Evolutionary conservation across 2,329 filamentous ascomycete genomes (phyloP).

Genomic region (Samsoniella hepiali): DNA sequence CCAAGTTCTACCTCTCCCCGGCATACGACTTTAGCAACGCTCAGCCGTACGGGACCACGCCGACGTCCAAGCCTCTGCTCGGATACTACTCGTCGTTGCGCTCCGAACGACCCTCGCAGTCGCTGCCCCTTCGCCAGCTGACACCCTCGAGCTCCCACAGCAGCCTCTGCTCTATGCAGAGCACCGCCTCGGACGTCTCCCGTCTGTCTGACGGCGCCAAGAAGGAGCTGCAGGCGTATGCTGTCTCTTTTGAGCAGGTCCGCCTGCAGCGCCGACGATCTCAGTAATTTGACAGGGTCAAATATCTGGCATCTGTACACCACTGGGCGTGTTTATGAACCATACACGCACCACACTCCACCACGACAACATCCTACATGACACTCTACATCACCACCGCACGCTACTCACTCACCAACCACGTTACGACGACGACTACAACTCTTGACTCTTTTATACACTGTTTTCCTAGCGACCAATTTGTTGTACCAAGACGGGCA

Average conservation of each 20-base stretch:
- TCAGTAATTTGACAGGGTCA: constrained; percentile 36
- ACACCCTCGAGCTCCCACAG: constrained; percentile 77
- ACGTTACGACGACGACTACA: neutral
- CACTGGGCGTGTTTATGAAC: constrained; percentile 17
- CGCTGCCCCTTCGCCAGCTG: constrained; percentile 40
- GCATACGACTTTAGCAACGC: constrained; percentile 71
- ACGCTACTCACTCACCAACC: neutral
- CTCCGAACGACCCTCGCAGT: constrained; percentile 19
- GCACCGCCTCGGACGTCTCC: constrained; percentile 49
- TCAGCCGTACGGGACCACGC: constrained; percentile 53
- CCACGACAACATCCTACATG: constrained; percentile 10
- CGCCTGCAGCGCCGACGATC: constrained; percentile 58
- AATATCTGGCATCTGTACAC: neutral
- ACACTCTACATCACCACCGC: constrained; percentile 17
- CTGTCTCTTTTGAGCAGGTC: constrained; percentile 83
- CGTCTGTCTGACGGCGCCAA: constrained; percentile 72
- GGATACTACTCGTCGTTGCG: constrained; percentile 30
- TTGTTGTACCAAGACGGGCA: constrained; percentile 21
- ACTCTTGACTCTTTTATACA: neutral
- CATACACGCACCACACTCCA: constrained; percentile 22
- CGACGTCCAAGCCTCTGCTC: constrained; percentile 37
- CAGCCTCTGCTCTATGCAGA: constrained; percentile 77
- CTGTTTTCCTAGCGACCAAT: constrained; percentile 24
- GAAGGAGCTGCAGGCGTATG: constrained; percentile 79
- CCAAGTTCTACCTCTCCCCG: constrained; percentile 66